Evolutionary conservation across 805 yeast species (phyloP).

Genomic region (Blastobotrys parvus): DNA sequence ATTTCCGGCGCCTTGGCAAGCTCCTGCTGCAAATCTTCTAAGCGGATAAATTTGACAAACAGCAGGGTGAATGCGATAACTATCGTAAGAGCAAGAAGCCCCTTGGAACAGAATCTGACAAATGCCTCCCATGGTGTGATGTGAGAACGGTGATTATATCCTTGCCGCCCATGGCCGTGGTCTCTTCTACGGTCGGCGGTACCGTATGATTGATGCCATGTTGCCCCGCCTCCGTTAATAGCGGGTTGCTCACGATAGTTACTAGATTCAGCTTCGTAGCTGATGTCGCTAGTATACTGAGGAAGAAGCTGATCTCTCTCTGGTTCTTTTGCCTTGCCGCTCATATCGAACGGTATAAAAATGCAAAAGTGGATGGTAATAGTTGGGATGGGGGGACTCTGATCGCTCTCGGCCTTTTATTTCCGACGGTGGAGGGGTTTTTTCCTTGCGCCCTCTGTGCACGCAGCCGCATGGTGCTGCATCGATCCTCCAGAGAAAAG

Average conservation of each 20-base stretch:
- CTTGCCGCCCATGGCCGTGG: too few species aligned
- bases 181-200: neutral
- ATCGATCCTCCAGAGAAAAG: too few species aligned
- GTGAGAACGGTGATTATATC: too few species aligned
- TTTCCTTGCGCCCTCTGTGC: too few species aligned
- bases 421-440: too few species aligned
- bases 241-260: neutral
- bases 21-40: conserved; percentile 11
- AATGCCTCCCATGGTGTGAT: neutral
- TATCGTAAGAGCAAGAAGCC: neutral
- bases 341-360: too few species aligned
- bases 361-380: too few species aligned
- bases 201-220: neutral
- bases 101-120: neutral
- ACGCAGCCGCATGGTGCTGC: too few species aligned
- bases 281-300: neutral
- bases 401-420: too few species aligned
- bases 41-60: conserved; percentile 1
- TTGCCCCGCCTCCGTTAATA: too few species aligned
- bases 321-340: neutral
- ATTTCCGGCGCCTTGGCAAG: conserved; percentile 8
- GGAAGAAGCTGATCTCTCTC: neutral
- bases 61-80: neutral
- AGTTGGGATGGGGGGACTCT: too few species aligned
- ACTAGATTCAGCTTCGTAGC: neutral